These are phyloP conservation scores for Rhodotorula sphaerocarpa DNA, from an alignment of 768 basidiomycete species.

Conservation along the genomic window DNA sequence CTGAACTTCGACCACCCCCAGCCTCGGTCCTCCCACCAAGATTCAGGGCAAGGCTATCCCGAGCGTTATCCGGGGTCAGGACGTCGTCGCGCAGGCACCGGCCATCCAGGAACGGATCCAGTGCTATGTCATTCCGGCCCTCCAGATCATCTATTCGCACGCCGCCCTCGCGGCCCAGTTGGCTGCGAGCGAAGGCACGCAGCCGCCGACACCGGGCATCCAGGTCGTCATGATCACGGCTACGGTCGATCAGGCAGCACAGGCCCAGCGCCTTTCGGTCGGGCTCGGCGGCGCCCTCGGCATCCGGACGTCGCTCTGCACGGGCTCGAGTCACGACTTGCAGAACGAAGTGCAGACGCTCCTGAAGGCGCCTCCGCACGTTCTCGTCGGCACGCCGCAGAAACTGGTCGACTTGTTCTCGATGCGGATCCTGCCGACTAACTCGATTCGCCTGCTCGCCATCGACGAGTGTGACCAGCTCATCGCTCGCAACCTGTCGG, in stretches of 20 bases:
- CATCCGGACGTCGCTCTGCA: constrained; percentile 76
- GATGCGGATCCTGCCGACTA: constrained; percentile 16
- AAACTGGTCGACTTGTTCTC: constrained; percentile 89
- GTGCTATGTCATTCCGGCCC: constrained; percentile 87
- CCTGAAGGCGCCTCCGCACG: constrained; percentile 78
- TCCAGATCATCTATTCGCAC: constrained; percentile 59
- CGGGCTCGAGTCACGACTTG: constrained; percentile 46
- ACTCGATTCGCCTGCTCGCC: constrained; percentile 82
- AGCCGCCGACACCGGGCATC: constrained; percentile 58
- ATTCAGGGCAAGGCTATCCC: constrained; percentile 95
- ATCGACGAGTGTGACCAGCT: constrained; percentile 97
- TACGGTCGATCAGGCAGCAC: constrained; percentile 96
- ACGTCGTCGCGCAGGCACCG: constrained; percentile 97
- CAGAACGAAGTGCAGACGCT: constrained; percentile 63
- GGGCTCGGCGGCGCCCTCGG: constrained; percentile 90
- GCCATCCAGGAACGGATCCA: constrained; percentile 98
- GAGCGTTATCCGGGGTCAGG: constrained; percentile 77
- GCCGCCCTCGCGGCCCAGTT: constrained; percentile 12
- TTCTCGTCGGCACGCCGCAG: constrained; percentile 94
- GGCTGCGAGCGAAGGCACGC: constrained; percentile 25
- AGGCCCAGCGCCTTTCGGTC: constrained; percentile 88
- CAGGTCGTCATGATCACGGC: constrained; percentile 90
- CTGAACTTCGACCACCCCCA: neutral
- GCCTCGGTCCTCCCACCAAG: constrained; percentile 92
- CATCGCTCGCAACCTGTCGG: constrained; percentile 92